Evolutionary conservation across 805 yeast species (phyloP).

Genomic region (Yarrowia yakushimensis): DNA sequence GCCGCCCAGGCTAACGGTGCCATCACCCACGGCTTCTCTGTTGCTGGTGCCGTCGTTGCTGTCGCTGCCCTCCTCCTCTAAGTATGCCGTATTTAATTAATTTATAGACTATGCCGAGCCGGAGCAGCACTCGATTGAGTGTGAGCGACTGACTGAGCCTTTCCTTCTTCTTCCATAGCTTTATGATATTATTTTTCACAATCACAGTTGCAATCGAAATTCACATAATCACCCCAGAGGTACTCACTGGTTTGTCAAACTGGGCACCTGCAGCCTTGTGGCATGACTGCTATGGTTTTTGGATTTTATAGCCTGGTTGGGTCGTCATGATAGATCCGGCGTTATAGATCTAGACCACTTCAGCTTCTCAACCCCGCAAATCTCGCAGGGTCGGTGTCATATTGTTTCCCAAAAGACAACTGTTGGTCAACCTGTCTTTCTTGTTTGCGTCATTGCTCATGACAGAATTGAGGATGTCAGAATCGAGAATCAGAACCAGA

Average conservation of each 20-base stretch:
- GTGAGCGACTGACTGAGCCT: slow-evolving; percentile 11
- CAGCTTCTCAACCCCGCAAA: neutral
- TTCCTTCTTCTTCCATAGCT: neutral
- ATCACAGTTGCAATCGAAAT: too few species aligned
- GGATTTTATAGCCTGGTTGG: neutral
- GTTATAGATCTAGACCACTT: neutral
- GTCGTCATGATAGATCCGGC: neutral
- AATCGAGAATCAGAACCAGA: too few species aligned
- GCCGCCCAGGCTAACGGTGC: slow-evolving; percentile 25
- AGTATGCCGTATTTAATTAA: slow-evolving; percentile 17
- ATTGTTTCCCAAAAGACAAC: neutral
- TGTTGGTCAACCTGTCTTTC: too few species aligned
- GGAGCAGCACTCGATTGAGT: slow-evolving; percentile 4
- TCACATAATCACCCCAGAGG: too few species aligned
- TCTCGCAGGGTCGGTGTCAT: neutral
- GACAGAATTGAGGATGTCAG: too few species aligned
- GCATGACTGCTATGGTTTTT: neutral
- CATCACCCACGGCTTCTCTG: slow-evolving; percentile 3
- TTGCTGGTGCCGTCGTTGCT: slow-evolving; percentile 15
- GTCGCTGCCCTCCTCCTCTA: slow-evolving; percentile 21
- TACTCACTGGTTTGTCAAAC: too few species aligned
- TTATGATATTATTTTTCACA: neutral
- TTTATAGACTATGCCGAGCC: slow-evolving; percentile 18
- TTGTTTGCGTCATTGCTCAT: too few species aligned
- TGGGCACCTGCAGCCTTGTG: too few species aligned